phyloP scores from a whole-genome alignment of 2,329 filamentous ascomycete genomes.

The Phialocephala sp. region DNA sequence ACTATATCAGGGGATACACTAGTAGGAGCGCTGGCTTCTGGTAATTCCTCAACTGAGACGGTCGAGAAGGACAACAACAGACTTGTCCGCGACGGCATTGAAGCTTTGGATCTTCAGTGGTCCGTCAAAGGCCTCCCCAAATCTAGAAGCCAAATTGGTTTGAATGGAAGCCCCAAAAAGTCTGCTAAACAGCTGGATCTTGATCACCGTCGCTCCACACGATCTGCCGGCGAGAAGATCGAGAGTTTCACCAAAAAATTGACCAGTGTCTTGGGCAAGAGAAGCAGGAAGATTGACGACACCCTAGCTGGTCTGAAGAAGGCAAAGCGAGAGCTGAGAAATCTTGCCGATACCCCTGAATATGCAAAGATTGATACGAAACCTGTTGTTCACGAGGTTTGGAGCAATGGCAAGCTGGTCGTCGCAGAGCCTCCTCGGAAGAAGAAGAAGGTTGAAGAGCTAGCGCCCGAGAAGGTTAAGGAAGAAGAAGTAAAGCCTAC shows the following conservation, averaged over 20 bases:
- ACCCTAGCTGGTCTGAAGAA: slow-evolving; percentile 49
- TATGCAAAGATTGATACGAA: slow-evolving; percentile 63
- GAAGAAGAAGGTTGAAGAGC: slow-evolving; percentile 45
- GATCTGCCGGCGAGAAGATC: slow-evolving; percentile 50
- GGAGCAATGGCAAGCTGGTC: slow-evolving; percentile 69
- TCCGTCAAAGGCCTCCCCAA: slow-evolving; percentile 49
- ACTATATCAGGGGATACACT: slow-evolving; percentile 51
- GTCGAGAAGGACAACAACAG: slow-evolving; percentile 39
- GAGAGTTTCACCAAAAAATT: slow-evolving; percentile 53
- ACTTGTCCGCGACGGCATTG: slow-evolving; percentile 48
- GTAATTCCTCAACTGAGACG: slow-evolving; percentile 35
- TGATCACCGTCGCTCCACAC: slow-evolving; percentile 46
- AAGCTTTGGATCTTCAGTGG: slow-evolving; percentile 54
- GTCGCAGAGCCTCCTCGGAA: slow-evolving; percentile 45
- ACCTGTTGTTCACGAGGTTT: slow-evolving; percentile 63
- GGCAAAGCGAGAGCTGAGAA: slow-evolving; percentile 62
- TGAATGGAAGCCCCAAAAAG: slow-evolving; percentile 40
- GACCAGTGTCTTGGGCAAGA: slow-evolving; percentile 62
- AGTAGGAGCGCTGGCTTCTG: slow-evolving; percentile 40
- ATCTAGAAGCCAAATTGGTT: slow-evolving; percentile 37
- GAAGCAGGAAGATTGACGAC: slow-evolving; percentile 58
- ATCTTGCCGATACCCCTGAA: slow-evolving; percentile 67
- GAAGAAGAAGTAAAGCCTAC: slow-evolving; percentile 10
- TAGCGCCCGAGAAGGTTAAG: slow-evolving; percentile 26
- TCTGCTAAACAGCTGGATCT: slow-evolving; percentile 39